These are phyloP conservation scores for Rhazya stricta DNA, from an alignment of 257 asterid genomes.

Conservation along the genomic window DNA sequence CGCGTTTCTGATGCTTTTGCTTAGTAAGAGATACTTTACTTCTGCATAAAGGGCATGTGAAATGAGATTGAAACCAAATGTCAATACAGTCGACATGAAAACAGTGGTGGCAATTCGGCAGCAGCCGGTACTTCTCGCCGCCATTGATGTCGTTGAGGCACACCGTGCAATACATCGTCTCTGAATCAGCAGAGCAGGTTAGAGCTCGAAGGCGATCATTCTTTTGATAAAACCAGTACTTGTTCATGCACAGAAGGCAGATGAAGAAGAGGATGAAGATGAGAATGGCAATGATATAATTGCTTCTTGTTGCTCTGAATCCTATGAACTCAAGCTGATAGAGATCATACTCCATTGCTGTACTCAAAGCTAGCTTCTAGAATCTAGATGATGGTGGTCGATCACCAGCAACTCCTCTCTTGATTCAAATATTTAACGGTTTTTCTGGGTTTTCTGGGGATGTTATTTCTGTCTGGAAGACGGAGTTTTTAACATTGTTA, in stretches of 20 bases:
- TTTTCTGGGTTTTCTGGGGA: background rate
- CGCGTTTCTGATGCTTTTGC: background rate
- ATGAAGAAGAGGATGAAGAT: background rate
- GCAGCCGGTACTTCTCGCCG: constrained; percentile 5
- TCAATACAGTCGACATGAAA: background rate
- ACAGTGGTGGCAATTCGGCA: background rate
- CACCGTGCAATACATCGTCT: background rate
- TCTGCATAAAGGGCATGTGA: constrained; percentile 6
- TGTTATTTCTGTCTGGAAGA: background rate
- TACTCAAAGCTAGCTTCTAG: background rate
- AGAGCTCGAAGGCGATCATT: background rate
- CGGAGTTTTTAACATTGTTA: background rate
- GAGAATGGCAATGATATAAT: background rate
- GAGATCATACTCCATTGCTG: background rate
- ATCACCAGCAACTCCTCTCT: background rate
- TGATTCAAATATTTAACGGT: too few species aligned
- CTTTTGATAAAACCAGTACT: background rate
- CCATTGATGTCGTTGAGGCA: background rate
- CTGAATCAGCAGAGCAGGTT: background rate
- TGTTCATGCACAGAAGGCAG: background rate
- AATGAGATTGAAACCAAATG: background rate
- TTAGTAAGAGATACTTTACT: background rate
- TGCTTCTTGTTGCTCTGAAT: background rate
- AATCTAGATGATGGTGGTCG: background rate
- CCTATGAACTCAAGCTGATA: background rate